Evolutionary conservation across 768 basidiomycete genomes (phyloP).

Genomic region (Rhizopogon vulgaris): DNA sequence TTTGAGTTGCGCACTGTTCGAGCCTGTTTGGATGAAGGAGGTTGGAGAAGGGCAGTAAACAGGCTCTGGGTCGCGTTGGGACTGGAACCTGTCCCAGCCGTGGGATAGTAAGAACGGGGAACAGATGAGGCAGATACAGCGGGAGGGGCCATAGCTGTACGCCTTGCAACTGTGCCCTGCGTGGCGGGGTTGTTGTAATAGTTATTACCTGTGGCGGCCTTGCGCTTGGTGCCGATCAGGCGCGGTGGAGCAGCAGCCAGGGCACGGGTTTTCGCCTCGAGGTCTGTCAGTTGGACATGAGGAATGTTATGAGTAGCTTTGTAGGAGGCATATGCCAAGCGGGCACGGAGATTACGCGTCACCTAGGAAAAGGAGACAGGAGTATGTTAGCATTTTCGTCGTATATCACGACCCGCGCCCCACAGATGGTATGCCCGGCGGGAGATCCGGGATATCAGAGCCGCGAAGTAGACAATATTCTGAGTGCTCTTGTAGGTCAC

Average conservation of each 20-base stretch:
- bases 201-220: slow-evolving; percentile 33
- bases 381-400: slow-evolving; percentile 16
- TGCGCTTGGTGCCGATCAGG: slow-evolving; percentile 55
- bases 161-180: slow-evolving; percentile 34
- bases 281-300: slow-evolving; percentile 59
- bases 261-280: slow-evolving; percentile 53
- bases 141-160: slow-evolving; percentile 44
- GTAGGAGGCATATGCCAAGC: slow-evolving; percentile 79
- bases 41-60: slow-evolving; percentile 70
- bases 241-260: slow-evolving; percentile 43
- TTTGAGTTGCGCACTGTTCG: slow-evolving; percentile 72
- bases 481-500: slow-evolving; percentile 4
- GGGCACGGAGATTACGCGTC: slow-evolving; percentile 72
- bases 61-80: slow-evolving; percentile 51
- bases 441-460: slow-evolving; percentile 6
- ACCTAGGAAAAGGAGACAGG: slow-evolving; percentile 45
- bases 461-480: slow-evolving; percentile 1
- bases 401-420: slow-evolving; percentile 4
- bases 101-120: slow-evolving; percentile 39
- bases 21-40: slow-evolving; percentile 69
- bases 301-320: slow-evolving; percentile 74
- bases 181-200: slow-evolving; percentile 49
- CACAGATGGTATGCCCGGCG: slow-evolving; percentile 6
- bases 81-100: slow-evolving; percentile 27
- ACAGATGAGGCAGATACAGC: slow-evolving; percentile 17